Evolutionary conservation across 306 rosid species (phyloP), one percentile per base, ranked within the genome.

Genomic region (Cucurbita moschata): DNA sequence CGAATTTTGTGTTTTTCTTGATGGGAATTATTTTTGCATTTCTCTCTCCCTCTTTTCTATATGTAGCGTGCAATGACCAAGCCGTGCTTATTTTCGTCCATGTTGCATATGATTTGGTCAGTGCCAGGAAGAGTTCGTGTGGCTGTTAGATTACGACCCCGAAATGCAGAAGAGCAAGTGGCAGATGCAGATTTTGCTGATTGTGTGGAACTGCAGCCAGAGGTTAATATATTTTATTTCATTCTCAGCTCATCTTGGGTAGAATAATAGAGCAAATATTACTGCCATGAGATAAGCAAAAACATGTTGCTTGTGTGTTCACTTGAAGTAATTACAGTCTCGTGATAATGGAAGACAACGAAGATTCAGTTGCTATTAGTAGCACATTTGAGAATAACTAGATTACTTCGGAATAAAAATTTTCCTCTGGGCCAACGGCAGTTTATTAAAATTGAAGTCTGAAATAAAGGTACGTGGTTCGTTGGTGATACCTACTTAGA

Each of bases 61-160:
- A 43, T 72, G 58, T 16, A 39, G 13, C 46, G 64, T 59, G 78
- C 39, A 58, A 60, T 82, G 65, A 55, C 53, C 58, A 56, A 64
- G 55, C 69, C 63, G 42, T 60, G 49, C 49, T 64, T 59, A 71
- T 40, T 13, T 50, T 39, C 67, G 26, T 60, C 35, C n/a, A 61
- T 54, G 51, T 58, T 77, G 44, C 26, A 82, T 42, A 42, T 68
- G 72, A 7, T 71, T 4, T 75, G 80, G 74, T 72, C 64, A 90
- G 98, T 93, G 18, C 94, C 89, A 42, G 98, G 94, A 76, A 83
- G 98, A 87, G 98, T 93, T 76, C 91, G 98, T 77, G 98, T 93
- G 80, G 92, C 96, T 37, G 96, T 90, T 46, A 83, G 97, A 81
- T 82, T 93, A 84, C 85, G 98, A 55, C 98, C 98, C 43, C 85